Evolutionary conservation across 2,329 filamentous ascomycete genomes (phyloP), one percentile per base, ranked within the genome.

Genomic region (Colletotrichum liaoningense): DNA sequence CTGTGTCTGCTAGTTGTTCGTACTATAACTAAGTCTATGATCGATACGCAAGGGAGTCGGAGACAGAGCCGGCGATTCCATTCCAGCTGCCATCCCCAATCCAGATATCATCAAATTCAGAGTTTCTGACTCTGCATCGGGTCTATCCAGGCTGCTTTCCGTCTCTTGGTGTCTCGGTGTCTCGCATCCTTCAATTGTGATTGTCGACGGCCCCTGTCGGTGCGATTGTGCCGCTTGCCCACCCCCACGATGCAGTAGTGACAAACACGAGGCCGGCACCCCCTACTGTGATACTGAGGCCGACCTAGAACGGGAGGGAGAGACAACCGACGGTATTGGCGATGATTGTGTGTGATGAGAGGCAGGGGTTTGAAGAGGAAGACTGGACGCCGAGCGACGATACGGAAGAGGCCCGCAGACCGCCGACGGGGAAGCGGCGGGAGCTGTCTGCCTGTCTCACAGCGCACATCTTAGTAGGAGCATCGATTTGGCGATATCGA

Each of bases 351-450:
- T 26, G 59, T 42, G 28, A 30, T 24, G 42, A 35, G 26, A 38
- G 14, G 35, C 33, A 26, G 49, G 42, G 28, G 24, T 3, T 28
- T n/a, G 11, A 7, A 33, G 22, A 28, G 56, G 54, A 49, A 49
- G 42, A 49, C 38, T 42, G 38, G 38, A 19, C 42, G 42, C 42
- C 42, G 42, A 49, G 19, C 19, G 42, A 49, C 42, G 42, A 67
- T 38, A 28, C 24, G 66, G 30, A 28, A 52, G 22, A 42, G 28
- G 63, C 55, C 46, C 19, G 49, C 35, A 46, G 54, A 55, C 65
- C 35, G 66, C 70, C 63, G 68, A 70, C 70, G 70, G 70, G 70
- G 70, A 73, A 73, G 67, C 67, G 60, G 56, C 69, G 65, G 65
- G 42, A 69, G 69, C 19, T n/a, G 42, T 49, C 42, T 49, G 42